Percentiles rank a stretch among this genome's conserved stretches.
These are phyloP conservation scores for Globisporangium lucens DNA, from an alignment of 352 stramenopile genomes.

Conservation along the genomic window DNA sequence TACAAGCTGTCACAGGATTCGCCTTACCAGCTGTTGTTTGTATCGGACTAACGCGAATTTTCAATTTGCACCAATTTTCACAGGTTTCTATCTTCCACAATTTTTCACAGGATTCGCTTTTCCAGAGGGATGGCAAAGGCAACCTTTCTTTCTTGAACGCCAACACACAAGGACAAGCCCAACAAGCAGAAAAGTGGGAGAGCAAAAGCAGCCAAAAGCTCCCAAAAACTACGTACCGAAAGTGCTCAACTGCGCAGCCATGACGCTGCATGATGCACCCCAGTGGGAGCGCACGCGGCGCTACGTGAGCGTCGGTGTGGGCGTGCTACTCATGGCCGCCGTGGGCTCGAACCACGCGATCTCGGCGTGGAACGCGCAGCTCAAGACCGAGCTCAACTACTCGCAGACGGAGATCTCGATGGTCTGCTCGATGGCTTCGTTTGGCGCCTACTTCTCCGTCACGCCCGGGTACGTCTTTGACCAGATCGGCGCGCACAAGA, in stretches of 20 bases:
- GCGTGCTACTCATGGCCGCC: slow-evolving; percentile 53
- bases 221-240: neutral
- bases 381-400: slow-evolving; percentile 51
- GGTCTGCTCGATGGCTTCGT: slow-evolving; percentile 76
- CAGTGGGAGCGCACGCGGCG: slow-evolving; percentile 25
- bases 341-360: slow-evolving; percentile 76
- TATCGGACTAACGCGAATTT: no score
- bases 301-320: slow-evolving; percentile 46
- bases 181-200: neutral
- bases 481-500: slow-evolving; percentile 55
- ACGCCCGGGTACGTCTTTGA: slow-evolving; percentile 65
- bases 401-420: slow-evolving; percentile 72
- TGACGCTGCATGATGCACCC: neutral
- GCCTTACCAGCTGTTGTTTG: no score
- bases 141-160: no score
- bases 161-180: no score
- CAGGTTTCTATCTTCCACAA: no score
- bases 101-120: no score
- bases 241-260: neutral
- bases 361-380: slow-evolving; percentile 75
- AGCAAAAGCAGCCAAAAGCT: neutral
- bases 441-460: slow-evolving; percentile 77
- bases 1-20: no score
- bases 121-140: no score
- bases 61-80: no score